These are phyloP conservation scores for Maudiozyma turicensis DNA, from an alignment of 805 yeast genomes.

Conservation along the genomic window DNA sequence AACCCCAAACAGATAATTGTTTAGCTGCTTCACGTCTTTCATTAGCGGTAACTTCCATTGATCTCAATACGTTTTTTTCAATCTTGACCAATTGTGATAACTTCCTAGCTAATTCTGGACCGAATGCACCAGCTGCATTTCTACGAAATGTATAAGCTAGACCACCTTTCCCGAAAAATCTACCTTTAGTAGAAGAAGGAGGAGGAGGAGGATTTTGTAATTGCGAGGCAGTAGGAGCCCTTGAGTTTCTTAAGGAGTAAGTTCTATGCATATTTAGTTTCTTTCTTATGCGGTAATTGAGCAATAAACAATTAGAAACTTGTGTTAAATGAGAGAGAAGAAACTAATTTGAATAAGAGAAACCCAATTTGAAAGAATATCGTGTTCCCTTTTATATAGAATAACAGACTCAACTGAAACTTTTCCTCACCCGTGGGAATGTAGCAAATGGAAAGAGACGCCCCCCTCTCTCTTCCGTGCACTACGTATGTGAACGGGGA, in stretches of 20 bases:
- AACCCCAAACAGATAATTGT: slow-evolving; percentile 81
- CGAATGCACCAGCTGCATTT: slow-evolving; percentile 67
- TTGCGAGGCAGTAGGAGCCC: slow-evolving; percentile 97
- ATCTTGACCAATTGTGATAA: slow-evolving; percentile 65
- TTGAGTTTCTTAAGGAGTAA: slow-evolving; percentile 85
- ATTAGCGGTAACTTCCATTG: slow-evolving; percentile 64
- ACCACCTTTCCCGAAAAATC: slow-evolving; percentile 81
- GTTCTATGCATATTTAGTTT: slow-evolving; percentile 84
- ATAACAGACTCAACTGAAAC: too few relatives aligned
- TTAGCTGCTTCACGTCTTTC: slow-evolving; percentile 77
- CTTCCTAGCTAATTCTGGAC: slow-evolving; percentile 72
- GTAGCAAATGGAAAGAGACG: too few relatives aligned
- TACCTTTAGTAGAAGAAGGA: slow-evolving; percentile 70
- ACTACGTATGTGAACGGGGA: too few relatives aligned
- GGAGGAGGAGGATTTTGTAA: slow-evolving; percentile 92
- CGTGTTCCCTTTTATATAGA: too few relatives aligned
- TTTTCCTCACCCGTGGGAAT: too few relatives aligned
- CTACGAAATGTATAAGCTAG: slow-evolving; percentile 51
- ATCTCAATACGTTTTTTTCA: slow-evolving; percentile 74
- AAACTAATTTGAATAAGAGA: too few relatives aligned
- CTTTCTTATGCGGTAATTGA: background rate
- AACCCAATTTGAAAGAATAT: too few relatives aligned
- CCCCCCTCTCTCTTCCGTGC: too few relatives aligned
- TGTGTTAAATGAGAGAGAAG: too few relatives aligned
- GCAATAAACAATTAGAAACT: background rate